Conservation (phyloP, 192 early-diverging fungal species). For the Lunasporangiospora selenospora region DNA sequence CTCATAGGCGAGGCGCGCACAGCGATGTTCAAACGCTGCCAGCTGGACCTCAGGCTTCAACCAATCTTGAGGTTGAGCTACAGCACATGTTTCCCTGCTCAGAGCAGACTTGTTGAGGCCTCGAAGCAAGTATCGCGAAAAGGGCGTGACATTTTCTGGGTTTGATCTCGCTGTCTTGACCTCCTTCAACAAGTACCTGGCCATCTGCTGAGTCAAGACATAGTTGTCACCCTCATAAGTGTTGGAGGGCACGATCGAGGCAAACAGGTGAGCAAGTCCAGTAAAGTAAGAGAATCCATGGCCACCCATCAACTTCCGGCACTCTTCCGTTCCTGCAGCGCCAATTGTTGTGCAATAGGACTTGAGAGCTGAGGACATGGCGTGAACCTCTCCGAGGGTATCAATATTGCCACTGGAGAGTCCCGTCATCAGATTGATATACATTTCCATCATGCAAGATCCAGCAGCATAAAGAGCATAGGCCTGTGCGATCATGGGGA, state of each 20-base stretch:
- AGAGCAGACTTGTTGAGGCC: conserved; percentile 8
- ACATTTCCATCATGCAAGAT: conserved; percentile 40
- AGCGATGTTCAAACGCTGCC: conserved; percentile 58
- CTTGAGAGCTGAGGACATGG: conserved; percentile 81
- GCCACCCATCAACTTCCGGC: conserved; percentile 76
- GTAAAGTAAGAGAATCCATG: conserved; percentile 80
- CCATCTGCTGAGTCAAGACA: conserved; percentile 85
- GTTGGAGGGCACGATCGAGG: conserved; percentile 71
- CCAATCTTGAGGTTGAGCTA: conserved; percentile 46
- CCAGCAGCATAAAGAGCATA: conserved; percentile 55
- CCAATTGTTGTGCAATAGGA: conserved; percentile 73
- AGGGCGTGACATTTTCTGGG: conserved; percentile 37
- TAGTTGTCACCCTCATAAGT: conserved; percentile 89
- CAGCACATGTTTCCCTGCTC: conserved; percentile 17
- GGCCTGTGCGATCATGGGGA: conserved; percentile 59
- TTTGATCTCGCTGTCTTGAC: conserved; percentile 28
- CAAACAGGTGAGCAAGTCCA: conserved; percentile 71
- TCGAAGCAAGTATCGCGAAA: conserved; percentile 31
- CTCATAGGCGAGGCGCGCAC: conserved; percentile 50
- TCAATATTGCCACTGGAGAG: conserved; percentile 51
- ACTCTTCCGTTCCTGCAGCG: conserved; percentile 71
- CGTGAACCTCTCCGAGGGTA: conserved; percentile 71
- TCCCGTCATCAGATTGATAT: conserved; percentile 66
- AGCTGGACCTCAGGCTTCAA: conserved; percentile 46
- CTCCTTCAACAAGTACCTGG: conserved; percentile 71